phyloP scores from a whole-genome alignment of 441 rosid genomes.

The Kokia cookei region DNA sequence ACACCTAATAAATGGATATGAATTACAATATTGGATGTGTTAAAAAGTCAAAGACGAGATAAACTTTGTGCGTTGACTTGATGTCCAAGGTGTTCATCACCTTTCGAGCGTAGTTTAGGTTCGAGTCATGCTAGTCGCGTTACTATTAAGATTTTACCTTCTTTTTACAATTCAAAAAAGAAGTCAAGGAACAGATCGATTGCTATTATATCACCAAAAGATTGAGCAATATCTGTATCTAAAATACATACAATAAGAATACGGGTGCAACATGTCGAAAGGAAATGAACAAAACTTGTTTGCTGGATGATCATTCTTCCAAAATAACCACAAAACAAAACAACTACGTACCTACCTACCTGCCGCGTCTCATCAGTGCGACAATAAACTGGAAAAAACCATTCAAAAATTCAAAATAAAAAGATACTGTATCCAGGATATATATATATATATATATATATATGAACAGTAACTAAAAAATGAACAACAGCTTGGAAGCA shows the following conservation, averaged over 20 bases:
- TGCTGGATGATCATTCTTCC: background rate
- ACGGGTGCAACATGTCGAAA: background rate
- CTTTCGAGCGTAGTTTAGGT: no score
- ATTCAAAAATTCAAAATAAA: background rate
- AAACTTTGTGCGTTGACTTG: no score
- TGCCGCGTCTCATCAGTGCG: background rate
- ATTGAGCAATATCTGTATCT: background rate
- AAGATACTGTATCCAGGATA: background rate
- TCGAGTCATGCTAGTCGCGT: no score
- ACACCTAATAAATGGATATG: no score
- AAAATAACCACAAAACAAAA: background rate
- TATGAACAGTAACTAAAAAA: background rate
- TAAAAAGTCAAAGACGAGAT: no score
- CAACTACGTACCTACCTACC: background rate
- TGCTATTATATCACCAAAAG: background rate
- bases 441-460: background rate
- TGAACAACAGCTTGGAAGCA: background rate
- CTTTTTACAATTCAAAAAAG: no score
- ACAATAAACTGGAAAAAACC: background rate
- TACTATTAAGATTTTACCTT: no score
- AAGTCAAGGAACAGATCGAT: no score
- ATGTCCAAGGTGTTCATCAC: no score
- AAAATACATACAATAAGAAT: background rate
- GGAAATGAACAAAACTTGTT: background rate
- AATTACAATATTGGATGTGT: no score